phyloP scores from a whole-genome alignment of 2,329 filamentous ascomycete genomes.

The Phialophora verrucosa region DNA sequence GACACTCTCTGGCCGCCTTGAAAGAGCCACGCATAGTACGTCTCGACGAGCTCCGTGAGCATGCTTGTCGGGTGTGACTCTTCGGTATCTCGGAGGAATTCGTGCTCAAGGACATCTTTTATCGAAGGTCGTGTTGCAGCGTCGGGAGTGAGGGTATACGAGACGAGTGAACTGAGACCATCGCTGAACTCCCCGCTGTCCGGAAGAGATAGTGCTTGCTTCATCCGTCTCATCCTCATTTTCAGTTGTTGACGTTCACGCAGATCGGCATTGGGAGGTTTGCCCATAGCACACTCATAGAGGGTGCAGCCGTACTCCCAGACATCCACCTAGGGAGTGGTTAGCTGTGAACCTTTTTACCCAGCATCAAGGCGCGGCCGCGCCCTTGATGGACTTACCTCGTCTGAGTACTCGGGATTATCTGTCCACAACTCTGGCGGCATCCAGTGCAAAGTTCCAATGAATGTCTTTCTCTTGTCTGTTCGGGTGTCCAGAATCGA shows the following conservation, averaged over 20 bases:
- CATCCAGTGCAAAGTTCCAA: slow-evolving; percentile 72
- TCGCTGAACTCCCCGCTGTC: slow-evolving; percentile 52
- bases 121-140: slow-evolving; percentile 54
- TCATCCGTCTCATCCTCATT: slow-evolving; percentile 52
- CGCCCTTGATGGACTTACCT: slow-evolving; percentile 44
- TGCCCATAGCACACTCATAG: slow-evolving; percentile 57
- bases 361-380: neutral
- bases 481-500: slow-evolving; percentile 65
- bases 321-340: slow-evolving; percentile 51
- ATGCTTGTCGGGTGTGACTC: slow-evolving; percentile 52
- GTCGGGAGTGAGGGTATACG: slow-evolving; percentile 52
- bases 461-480: slow-evolving; percentile 68
- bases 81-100: slow-evolving; percentile 52
- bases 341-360: neutral
- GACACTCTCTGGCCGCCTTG: slow-evolving; percentile 59
- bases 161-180: slow-evolving; percentile 52
- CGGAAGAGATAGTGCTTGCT: slow-evolving; percentile 50
- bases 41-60: slow-evolving; percentile 53
- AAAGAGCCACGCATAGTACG: slow-evolving; percentile 57
- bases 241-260: slow-evolving; percentile 46
- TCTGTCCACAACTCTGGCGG: slow-evolving; percentile 63
- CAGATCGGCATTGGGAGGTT: slow-evolving; percentile 55
- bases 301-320: slow-evolving; percentile 59
- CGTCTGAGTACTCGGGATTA: slow-evolving; percentile 54
- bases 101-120: slow-evolving; percentile 53